Evolutionary conservation across 2,329 filamentous ascomycete species (phyloP).

Genomic region (Xylariaceae sp.): DNA sequence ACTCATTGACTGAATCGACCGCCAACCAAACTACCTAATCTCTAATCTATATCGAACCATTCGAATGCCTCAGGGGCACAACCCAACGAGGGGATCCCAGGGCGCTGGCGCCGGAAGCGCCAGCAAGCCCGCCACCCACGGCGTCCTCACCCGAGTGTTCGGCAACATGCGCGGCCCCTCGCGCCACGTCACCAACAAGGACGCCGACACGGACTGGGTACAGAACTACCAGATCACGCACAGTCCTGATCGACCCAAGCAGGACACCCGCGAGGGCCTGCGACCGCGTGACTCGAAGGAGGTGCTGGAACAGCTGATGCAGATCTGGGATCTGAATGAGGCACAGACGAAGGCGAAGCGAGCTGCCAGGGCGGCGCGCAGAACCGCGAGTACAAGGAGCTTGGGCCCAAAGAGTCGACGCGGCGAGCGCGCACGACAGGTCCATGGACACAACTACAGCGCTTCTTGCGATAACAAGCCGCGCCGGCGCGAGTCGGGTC

Average conservation of each 20-base stretch:
- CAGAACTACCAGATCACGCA: constrained; percentile 16
- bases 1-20: too few species aligned
- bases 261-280: constrained; percentile 2
- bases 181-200: background rate
- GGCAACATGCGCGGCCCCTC: constrained; percentile 4
- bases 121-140: background rate
- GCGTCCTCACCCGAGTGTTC: constrained; percentile 11
- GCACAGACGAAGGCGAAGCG: constrained; percentile 3
- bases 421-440: background rate
- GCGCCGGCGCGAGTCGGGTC: too few species aligned
- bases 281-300: constrained; percentile 6
- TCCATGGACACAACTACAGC: background rate
- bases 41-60: background rate
- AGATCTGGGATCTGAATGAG: constrained; percentile 10
- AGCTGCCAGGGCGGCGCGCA: background rate
- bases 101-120: background rate
- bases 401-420: background rate
- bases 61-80: constrained; percentile 10
- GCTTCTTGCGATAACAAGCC: background rate
- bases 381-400: background rate
- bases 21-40: too few species aligned
- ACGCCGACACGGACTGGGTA: constrained; percentile 2
- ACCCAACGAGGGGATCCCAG: background rate
- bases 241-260: constrained; percentile 9
- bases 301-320: constrained; percentile 6